Percentiles rank a stretch among this genome's conserved stretches.
Conservation (phyloP, 768 basidiomycete species). For the Lyophyllum decastes region DNA sequence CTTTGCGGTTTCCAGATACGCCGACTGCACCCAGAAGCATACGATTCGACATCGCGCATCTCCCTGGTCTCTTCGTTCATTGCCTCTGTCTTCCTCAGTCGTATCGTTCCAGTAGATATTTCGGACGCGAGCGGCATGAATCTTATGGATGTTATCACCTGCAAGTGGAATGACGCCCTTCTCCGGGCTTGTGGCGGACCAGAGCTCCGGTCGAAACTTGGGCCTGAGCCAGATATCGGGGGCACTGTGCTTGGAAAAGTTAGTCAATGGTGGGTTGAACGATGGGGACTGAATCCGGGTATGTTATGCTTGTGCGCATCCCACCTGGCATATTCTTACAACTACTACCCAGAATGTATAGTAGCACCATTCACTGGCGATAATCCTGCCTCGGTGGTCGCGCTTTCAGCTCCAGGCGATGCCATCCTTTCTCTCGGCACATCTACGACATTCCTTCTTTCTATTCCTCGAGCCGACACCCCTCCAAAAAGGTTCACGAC, state of each 20-base stretch:
- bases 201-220: constrained; percentile 67
- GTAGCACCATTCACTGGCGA: constrained; percentile 89
- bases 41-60: constrained; percentile 63
- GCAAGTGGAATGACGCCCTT: constrained; percentile 72
- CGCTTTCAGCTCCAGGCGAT: constrained; percentile 74
- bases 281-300: constrained; percentile 78
- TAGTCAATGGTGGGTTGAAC: constrained; percentile 66
- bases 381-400: constrained; percentile 83
- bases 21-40: constrained; percentile 50
- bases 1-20: constrained; percentile 46
- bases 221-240: constrained; percentile 74
- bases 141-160: constrained; percentile 73
- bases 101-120: constrained; percentile 80
- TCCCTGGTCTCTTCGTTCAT: constrained; percentile 85
- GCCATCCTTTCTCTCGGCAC: constrained; percentile 87
- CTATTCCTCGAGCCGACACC: constrained; percentile 63
- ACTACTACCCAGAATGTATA: constrained; percentile 56
- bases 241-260: constrained; percentile 69
- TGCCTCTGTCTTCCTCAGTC: constrained; percentile 78
- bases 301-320: constrained; percentile 6
- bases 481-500: constrained; percentile 73
- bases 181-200: constrained; percentile 70
- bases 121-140: constrained; percentile 93
- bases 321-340: not conserved
- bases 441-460: constrained; percentile 83